Base-by-base conservation (phyloP, 2,329 filamentous ascomycete genomes). In the Epichloe sibirici region DNA sequence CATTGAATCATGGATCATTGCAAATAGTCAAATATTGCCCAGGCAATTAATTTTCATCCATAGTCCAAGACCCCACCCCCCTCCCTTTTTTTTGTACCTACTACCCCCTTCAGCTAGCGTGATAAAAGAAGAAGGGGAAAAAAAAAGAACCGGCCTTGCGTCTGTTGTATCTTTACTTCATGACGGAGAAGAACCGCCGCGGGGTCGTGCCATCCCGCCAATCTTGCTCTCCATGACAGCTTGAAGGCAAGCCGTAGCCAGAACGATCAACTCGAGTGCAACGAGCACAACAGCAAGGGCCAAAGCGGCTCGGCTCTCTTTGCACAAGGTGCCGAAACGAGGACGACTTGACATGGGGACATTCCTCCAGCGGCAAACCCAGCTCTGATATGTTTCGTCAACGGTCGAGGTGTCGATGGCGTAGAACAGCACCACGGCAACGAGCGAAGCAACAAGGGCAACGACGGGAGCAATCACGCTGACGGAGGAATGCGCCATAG, bases 281-380 rank as follows among this genome's bases (percentile, higher is more conserved):
- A 83, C 73, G 48, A 83, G 69, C 57, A 81, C 63, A 52, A 81
- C 69, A 25, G 74, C 71, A 45, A 84, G 66, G 57, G 76, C 76
- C 31, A 82, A 63, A 2, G 72, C 75, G 4, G 74, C 75, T 60
- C 72, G 71, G 65, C 73, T 79, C 66, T 83, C 73, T 55, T 66
- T 70, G 65, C 81, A 84, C 48, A 84, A 65, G 0, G 72, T 74
- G 15, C 70, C 72, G 60, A 81, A 84, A 60, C 78, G 69, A 34
- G 81, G 79, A 56, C 73, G 65, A 38, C 67, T 61, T 15, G 60
- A 58, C 77, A 83, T 81, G 55, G 66, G 63, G n/a, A 82, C 67
- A 23, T 69, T 60, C 8, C 67, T 65, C 80, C 81, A 84, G 56
- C 78, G 77, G 64, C 81, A 84, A 42, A 73, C 77, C 81, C 81